These are phyloP conservation scores for Curvularia eragrostidis DNA, from an alignment of 2,329 filamentous ascomycete genomes.

Conservation along the genomic window DNA sequence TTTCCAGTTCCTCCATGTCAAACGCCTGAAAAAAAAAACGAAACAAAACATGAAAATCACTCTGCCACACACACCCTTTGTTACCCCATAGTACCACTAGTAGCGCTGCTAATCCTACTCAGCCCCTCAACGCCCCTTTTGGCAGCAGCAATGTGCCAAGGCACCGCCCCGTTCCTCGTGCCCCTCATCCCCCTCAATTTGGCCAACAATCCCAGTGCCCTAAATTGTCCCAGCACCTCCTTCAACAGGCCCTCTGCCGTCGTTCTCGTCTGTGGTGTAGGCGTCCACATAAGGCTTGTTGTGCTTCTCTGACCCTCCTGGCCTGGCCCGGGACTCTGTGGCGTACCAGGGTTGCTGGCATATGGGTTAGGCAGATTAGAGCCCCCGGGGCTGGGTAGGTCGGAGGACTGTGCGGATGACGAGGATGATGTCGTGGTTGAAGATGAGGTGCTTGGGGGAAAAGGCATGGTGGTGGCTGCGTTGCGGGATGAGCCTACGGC, in stretches of 20 bases:
- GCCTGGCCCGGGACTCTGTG: slow-evolving; percentile 15
- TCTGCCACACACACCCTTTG: too few species aligned
- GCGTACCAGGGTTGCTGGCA: slow-evolving; percentile 12
- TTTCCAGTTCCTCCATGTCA: neutral
- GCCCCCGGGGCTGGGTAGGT: slow-evolving; percentile 32
- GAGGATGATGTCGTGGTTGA: neutral
- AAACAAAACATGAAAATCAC: neutral
- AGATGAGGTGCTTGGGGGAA: slow-evolving; percentile 26
- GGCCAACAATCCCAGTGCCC: slow-evolving; percentile 72
- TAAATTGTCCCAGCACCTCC: slow-evolving; percentile 74
- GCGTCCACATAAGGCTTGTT: slow-evolving; percentile 45
- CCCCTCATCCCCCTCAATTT: slow-evolving; percentile 67
- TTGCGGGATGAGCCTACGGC: slow-evolving; percentile 49
- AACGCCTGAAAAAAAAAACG: neutral
- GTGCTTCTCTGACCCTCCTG: slow-evolving; percentile 24
- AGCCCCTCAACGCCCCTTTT: slow-evolving; percentile 72
- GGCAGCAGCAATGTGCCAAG: slow-evolving; percentile 78
- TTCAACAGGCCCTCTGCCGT: slow-evolving; percentile 67
- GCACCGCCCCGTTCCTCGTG: slow-evolving; percentile 66
- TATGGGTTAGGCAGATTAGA: slow-evolving; percentile 10
- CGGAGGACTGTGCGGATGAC: slow-evolving; percentile 19
- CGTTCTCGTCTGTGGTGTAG: slow-evolving; percentile 37
- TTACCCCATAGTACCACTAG: neutral
- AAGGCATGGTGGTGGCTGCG: slow-evolving; percentile 31
- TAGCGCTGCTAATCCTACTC: slow-evolving; percentile 25